Evolutionary conservation across 148 eudicot species (phyloP), one percentile per base, ranked within the genome.

Genomic region (Rhododendron kiyosumense): DNA sequence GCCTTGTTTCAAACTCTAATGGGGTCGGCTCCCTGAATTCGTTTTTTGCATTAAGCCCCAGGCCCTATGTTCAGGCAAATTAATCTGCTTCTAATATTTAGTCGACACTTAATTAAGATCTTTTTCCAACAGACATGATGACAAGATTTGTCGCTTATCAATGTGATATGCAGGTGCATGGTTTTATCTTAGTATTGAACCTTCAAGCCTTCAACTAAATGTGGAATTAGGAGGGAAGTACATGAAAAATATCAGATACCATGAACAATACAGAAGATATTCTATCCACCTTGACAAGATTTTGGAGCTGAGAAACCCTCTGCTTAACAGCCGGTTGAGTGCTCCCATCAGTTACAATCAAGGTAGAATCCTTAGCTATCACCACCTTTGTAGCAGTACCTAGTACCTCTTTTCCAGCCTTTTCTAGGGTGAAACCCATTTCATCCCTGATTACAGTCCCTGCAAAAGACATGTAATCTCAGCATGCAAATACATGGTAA

Each of bases 401-500:
- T 84, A 96, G 87, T 49, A 93, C 86, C 30, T 92, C 95, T 45
- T 89, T 88, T 69, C 90, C 86, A 74, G 94, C 95, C 85, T 90
- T 95, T 61, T 94, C 96, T 24, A 96, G 91, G 51, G 88, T 89
- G 81, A 96, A 87, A n/a, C 99, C 98, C 90, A 87, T 85, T 3
- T 92, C 98, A 84, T 95, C 97, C 87, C 93, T 91, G n/a, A 96
- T 89, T 74, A 95, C 99, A 61, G 94, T 96, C 86, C 97, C 99
- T 95, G 86, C 61, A 89, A 59, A 81, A 71, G 76, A 71, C 41
- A 52, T 63, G 10, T 13, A 54, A 59, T 38, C 79, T 71, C 86
- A 34, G 48, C 17, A 75, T 38, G 15, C 26, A 76, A 22, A 74
- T 22, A 34, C 26, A 46, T 34, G 28, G 12, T 36, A 34, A 18